These are phyloP conservation scores for Amaranthus cruentus DNA, from an alignment of 148 eudicot genomes.

Conservation along the genomic window DNA sequence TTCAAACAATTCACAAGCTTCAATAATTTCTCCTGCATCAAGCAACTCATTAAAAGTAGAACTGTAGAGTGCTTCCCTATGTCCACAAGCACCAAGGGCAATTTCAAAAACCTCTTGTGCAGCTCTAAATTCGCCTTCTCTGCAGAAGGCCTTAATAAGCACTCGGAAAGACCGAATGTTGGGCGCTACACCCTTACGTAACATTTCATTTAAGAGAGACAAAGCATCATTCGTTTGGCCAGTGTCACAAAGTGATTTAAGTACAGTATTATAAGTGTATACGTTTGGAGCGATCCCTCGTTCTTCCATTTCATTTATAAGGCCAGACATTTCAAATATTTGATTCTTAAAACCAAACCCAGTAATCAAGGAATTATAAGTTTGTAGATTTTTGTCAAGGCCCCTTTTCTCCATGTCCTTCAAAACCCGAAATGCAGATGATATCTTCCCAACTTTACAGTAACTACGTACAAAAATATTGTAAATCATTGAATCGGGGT, in stretches of 20 bases:
- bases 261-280: slow-evolving; percentile 61
- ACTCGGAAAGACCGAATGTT: slow-evolving; percentile 57
- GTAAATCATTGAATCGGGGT: slow-evolving; percentile 69
- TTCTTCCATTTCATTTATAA: slow-evolving; percentile 89
- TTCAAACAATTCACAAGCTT: slow-evolving; percentile 62
- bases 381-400: slow-evolving; percentile 63
- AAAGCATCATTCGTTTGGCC: slow-evolving; percentile 74
- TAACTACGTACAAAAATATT: slow-evolving; percentile 56
- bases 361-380: slow-evolving; percentile 71
- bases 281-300: slow-evolving; percentile 65
- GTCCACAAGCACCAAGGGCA: slow-evolving; percentile 58
- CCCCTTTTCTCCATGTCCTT: slow-evolving; percentile 96
- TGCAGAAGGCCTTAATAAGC: slow-evolving; percentile 69
- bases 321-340: slow-evolving; percentile 88
- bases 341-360: slow-evolving; percentile 68
- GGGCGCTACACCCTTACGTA: slow-evolving; percentile 57
- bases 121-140: slow-evolving; percentile 76
- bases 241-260: slow-evolving; percentile 56
- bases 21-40: slow-evolving; percentile 63
- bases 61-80: slow-evolving; percentile 61
- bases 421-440: slow-evolving; percentile 89
- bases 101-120: slow-evolving; percentile 84
- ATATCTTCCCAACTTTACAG: slow-evolving; percentile 69
- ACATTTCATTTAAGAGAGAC: slow-evolving; percentile 74
- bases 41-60: slow-evolving; percentile 76